Base-by-base conservation (phyloP, 768 basidiomycete species). In the Goffeauzyma gilvescens region DNA sequence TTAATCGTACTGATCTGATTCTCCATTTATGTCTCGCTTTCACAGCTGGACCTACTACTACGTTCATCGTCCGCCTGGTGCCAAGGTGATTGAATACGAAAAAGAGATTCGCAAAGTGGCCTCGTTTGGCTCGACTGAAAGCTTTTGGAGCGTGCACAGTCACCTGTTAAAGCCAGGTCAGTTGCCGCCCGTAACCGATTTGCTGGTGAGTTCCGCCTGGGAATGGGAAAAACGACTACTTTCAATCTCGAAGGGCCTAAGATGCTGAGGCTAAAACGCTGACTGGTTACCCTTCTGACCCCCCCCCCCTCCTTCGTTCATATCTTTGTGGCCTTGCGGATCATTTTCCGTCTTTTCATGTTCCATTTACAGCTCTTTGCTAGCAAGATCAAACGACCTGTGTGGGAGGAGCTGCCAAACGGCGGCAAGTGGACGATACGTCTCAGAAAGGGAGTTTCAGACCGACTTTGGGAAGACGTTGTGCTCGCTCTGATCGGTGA, bases 381-480 rank as follows among this genome's bases (percentile, higher is more conserved):
- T 53, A 69, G 75, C 2, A 78, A 77, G 30, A 71, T 96, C 44
- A 77, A 79, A 18, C 72, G 84, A 32, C 89, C 90, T 1, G 80
- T 90, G 2, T 96, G 90, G 90, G 90, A 96, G 61, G 87, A 93
- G 63, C 80, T 85, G 12, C 68, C 85, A 43, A 93, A 93, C 13
- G 89, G 89, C 21, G 89, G 87, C 3, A 90, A 89, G 64, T 96
- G 87, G 81, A 90, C 90, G 38, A 72, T 96, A 45, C 80, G 90
- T 41, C 71, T 96, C 36, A 75, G 77, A 53, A 93, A 96, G 59
- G 85, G 85, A 32, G 72, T 89, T 23, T 12, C 9, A 13, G 26
- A 42, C 53, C 59, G 44, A 43, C 55, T 20, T 46, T 62, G n/a
- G 44, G 41, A 48, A 21, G 41, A 42, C 21, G 26, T 42, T 33